A percentile compares a stretch with the other conserved stretches of the same genome.
phyloP scores from a whole-genome alignment of 192 early-diverging fungal species.

The Podila epigama region DNA sequence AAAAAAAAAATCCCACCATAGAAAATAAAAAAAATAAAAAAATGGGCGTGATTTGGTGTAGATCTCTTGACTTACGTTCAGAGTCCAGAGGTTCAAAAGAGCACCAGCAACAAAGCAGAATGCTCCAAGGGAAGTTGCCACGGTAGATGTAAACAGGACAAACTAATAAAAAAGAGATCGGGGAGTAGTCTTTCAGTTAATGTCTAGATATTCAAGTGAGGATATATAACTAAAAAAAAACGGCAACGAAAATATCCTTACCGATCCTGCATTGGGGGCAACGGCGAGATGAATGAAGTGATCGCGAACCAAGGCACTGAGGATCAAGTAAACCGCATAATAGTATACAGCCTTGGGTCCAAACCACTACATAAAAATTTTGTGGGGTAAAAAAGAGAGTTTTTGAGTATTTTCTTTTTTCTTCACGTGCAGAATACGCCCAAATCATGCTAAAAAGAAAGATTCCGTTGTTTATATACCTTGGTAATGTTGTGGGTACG shows the following conservation, averaged over 20 bases:
- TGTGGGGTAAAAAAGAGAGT: neutral
- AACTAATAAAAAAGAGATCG: constrained; percentile 12
- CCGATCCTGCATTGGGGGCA: constrained; percentile 52
- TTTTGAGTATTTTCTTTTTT: constrained; percentile 10
- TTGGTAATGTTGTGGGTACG: constrained; percentile 42
- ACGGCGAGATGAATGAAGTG: constrained; percentile 63
- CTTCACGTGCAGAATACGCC: neutral
- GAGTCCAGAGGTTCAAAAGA: constrained; percentile 62
- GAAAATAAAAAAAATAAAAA: neutral
- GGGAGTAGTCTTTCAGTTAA: neutral
- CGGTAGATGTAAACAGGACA: constrained; percentile 29
- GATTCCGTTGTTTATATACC: neutral
- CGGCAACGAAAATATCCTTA: constrained; percentile 12
- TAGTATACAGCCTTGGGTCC: constrained; percentile 61
- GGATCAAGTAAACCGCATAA: constrained; percentile 62
- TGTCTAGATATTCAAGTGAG: neutral
- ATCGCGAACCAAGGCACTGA: constrained; percentile 61
- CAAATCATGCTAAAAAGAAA: neutral
- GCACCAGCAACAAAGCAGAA: constrained; percentile 50
- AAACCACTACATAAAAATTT: constrained; percentile 48
- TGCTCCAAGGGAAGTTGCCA: constrained; percentile 46
- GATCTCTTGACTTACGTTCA: constrained; percentile 47
- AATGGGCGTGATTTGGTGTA: neutral
- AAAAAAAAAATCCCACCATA: neutral
- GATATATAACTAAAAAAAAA: neutral